A percentile compares a stretch with the other conserved stretches of the same genome.
Conservation (phyloP, 2,329 filamentous ascomycete species). For the Colletotrichum euphorbiae region DNA sequence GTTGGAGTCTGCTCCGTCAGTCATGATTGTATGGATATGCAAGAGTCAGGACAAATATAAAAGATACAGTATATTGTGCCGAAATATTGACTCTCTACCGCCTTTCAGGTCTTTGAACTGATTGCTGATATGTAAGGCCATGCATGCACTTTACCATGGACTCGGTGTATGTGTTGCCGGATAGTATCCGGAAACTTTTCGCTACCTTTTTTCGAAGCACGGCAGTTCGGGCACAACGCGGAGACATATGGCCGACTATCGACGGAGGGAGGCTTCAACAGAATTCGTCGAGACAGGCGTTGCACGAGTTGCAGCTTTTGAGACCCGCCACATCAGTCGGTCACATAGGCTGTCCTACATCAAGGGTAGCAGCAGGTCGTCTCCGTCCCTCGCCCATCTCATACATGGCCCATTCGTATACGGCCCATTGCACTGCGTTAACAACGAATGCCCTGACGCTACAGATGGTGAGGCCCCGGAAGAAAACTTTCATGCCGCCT, state of each 20-base stretch:
- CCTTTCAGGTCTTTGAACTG: neutral
- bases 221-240: neutral
- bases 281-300: neutral
- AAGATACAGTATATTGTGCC: neutral
- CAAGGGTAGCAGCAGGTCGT: conserved; percentile 29
- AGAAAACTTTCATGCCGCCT: conserved; percentile 74
- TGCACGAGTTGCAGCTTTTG: neutral
- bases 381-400: conserved; percentile 57
- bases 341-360: conserved; percentile 35
- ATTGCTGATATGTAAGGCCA: neutral
- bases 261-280: neutral
- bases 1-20: neutral
- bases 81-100: too few relatives aligned
- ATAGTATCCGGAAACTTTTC: conserved; percentile 36
- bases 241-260: neutral
- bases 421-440: conserved; percentile 92
- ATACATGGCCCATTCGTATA: conserved; percentile 89
- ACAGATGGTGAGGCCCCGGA: conserved; percentile 81
- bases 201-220: neutral
- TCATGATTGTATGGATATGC: conserved; percentile 5
- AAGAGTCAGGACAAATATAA: neutral
- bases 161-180: neutral
- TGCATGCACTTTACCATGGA: neutral
- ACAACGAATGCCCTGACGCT: conserved; percentile 90
- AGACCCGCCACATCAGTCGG: conserved; percentile 4